phyloP scores from a whole-genome alignment of 768 basidiomycete species.

The Auricularia heimuer region DNA sequence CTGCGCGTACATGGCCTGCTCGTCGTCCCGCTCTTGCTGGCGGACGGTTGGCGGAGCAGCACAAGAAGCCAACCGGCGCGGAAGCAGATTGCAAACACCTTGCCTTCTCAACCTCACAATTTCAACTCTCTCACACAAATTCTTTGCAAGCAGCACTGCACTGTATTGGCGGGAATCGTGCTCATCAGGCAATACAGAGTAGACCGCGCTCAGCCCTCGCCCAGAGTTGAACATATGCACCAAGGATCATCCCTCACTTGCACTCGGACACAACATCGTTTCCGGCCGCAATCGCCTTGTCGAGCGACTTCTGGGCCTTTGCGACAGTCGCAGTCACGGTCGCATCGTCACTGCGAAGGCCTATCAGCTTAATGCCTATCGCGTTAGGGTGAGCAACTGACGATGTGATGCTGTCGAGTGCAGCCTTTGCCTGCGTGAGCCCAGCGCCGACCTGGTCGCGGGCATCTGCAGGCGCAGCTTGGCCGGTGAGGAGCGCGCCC shows the following conservation, averaged over 20 bases:
- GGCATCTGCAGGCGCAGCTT: conserved; percentile 15
- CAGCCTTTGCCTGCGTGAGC: conserved; percentile 6
- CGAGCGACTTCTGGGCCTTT: conserved; percentile 13
- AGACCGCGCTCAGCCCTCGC: not conserved
- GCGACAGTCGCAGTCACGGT: conserved; percentile 3
- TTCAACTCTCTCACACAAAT: not conserved
- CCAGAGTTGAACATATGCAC: not conserved
- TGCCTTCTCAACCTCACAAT: not conserved
- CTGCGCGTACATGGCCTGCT: not conserved
- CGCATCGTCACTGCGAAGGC: conserved; percentile 8
- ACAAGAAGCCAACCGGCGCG: not conserved
- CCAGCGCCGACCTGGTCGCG: conserved; percentile 15
- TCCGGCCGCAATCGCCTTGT: conserved; percentile 10
- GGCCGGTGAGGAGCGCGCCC: conserved; percentile 15
- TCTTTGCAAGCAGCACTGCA: not conserved
- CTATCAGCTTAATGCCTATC: not conserved
- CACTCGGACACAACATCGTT: conserved; percentile 16
- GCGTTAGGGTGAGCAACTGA: not conserved
- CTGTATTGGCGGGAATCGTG: not conserved
- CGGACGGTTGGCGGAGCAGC: not conserved
- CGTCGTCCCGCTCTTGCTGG: not conserved
- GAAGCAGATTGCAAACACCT: not conserved
- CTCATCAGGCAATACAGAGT: not conserved
- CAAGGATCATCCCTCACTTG: conserved; percentile 9
- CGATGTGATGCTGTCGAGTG: not conserved